These are phyloP conservation scores for Waltiozyma sp. DNA, from an alignment of 1,139 yeast genomes.

Conservation along the genomic window DNA sequence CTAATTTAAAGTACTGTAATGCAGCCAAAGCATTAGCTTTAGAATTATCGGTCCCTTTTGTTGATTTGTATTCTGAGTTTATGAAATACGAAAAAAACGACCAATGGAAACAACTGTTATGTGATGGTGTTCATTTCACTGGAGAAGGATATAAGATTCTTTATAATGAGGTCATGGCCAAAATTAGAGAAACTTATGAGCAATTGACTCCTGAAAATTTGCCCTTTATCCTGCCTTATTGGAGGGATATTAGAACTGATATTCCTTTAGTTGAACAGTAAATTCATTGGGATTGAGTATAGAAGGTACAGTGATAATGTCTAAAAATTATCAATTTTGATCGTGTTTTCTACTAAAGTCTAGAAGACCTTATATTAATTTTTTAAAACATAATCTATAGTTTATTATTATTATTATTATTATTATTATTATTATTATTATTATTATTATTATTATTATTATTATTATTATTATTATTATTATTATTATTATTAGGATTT, in stretches of 20 bases:
- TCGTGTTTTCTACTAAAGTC: no score
- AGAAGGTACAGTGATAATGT: no score
- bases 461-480: no score
- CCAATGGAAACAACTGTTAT: conserved; percentile 22
- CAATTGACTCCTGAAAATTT: conserved; percentile 32
- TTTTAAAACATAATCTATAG: no score
- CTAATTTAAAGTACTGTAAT: conserved; percentile 37
- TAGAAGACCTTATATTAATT: no score
- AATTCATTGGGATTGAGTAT: no score
- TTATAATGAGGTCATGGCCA: conserved; percentile 30
- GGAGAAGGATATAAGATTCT: conserved; percentile 48
- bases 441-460: no score
- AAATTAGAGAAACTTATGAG: conserved; percentile 35
- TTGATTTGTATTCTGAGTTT: conserved; percentile 33
- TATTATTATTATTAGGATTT: no score
- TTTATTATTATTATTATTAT: no score
- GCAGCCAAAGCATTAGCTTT: conserved; percentile 37
- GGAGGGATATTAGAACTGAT: conserved; percentile 23
- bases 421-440: no score
- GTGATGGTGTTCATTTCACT: conserved; percentile 63
- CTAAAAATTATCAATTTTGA: no score
- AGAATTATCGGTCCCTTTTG: conserved; percentile 35
- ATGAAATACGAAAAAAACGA: conserved; percentile 25
- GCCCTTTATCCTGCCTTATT: conserved; percentile 25
- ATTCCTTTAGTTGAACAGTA: background rate